Conservation (phyloP, 2,329 filamentous ascomycete genomes). For the Sporothrix mexicana region DNA sequence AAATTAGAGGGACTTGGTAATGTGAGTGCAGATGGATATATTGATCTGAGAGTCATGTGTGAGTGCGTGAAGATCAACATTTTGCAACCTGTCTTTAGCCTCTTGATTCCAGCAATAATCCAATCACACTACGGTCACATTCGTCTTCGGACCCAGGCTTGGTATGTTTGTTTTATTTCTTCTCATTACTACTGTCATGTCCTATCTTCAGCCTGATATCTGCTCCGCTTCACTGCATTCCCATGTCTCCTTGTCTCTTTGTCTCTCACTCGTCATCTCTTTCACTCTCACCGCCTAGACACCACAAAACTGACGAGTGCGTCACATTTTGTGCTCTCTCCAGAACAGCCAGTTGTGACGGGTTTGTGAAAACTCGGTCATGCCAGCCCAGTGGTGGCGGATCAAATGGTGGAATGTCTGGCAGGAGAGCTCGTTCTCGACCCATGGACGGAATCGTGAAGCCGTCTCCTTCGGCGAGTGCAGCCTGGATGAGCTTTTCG, state of each 20-base stretch:
- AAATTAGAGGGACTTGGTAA: background rate
- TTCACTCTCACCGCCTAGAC: background rate
- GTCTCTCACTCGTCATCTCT: conserved; percentile 40
- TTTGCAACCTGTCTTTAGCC: no score
- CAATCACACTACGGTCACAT: no score
- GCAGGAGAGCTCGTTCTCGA: background rate
- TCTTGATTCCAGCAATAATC: no score
- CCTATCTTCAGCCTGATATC: background rate
- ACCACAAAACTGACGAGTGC: conserved; percentile 35
- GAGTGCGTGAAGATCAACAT: no score
- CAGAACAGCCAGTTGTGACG: conserved; percentile 31
- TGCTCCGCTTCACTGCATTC: conserved; percentile 10
- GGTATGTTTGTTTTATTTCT: no score
- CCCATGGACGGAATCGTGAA: background rate
- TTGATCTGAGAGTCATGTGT: no score
- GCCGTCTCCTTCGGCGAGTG: background rate
- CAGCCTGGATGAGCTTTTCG: conserved; percentile 31
- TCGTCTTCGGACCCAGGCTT: no score
- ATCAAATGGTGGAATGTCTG: conserved; percentile 37
- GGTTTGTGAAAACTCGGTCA: conserved; percentile 32
- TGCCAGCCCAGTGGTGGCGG: conserved; percentile 31
- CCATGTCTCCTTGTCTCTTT: conserved; percentile 38
- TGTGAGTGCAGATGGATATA: no score
- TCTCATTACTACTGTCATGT: no score
- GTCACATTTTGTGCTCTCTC: background rate